Percentiles rank a stretch among this genome's conserved stretches.
Conservation (phyloP, 345 rosid species). For the Syzygium oleosum region DNA sequence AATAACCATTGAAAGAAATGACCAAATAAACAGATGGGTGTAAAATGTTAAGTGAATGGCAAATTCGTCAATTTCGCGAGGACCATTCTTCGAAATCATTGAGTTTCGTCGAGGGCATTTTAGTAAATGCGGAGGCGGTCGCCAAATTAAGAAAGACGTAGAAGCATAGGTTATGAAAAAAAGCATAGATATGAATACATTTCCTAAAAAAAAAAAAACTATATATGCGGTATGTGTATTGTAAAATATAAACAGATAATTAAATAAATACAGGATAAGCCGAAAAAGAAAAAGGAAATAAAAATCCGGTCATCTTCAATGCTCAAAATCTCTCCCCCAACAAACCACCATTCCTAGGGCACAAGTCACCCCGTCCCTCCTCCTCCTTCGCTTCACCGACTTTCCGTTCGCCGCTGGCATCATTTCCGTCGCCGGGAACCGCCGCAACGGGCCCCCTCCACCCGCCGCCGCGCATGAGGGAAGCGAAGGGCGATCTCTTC, state of each 20-base stretch:
- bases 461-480: slow-evolving; percentile 16
- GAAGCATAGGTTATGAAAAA: background rate
- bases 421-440: background rate
- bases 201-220: background rate
- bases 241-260: background rate
- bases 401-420: background rate
- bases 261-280: background rate
- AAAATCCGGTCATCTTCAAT: background rate
- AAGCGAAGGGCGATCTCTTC: slow-evolving; percentile 28
- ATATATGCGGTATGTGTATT: background rate
- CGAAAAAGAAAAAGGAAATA: background rate
- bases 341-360: background rate
- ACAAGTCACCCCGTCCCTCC: background rate
- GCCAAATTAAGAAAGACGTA: background rate
- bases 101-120: background rate
- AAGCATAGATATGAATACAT: too few species aligned
- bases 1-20: too few species aligned
- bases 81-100: background rate
- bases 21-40: background rate
- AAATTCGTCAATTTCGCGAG: background rate
- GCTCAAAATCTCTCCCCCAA: too few species aligned
- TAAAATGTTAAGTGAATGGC: background rate
- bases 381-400: background rate
- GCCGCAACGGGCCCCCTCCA: background rate
- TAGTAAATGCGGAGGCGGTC: background rate